Base-by-base conservation (phyloP, 2,329 filamentous ascomycete genomes). In the Aspergillus carbonarius region DNA sequence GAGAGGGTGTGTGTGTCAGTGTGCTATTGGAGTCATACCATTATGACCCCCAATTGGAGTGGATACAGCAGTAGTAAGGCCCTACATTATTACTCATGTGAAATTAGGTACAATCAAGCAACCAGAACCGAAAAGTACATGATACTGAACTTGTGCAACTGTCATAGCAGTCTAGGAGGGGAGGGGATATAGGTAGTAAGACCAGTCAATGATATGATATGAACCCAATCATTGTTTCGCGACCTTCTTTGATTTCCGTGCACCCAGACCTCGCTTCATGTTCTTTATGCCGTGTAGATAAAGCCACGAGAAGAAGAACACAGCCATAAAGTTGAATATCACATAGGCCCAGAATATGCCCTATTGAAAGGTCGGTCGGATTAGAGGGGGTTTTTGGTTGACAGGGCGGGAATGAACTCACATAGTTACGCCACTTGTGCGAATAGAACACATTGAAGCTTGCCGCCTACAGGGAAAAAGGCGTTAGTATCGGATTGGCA, bases 341-440 rank as follows among this genome's bases (percentile, higher is more conserved):
- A 88, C 83, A 66, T 84, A 90, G 0, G 78, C 85, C 69, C 81
- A 85, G 63, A 88, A 86, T 53, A 89, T 85, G 2, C 86, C 81
- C 75, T 76, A n/a, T 23, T 1, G 23, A 13, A 35, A 9, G n/a
- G 18, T 49, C 23, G 32, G 8, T 20, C 27, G 59, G 25, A 3
- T 5, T 39, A 40, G 34, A 44, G 30, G 2, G 12, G 2, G 4
- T 2, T 23, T 34, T n/a, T 4, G 10, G 39, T 30, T 17, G 51
- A 57, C 40, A 12, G 25, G 8, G 37, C 4, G 20, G 23, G 12
- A 3, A n/a, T 13, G 18, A 6, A 69, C 74, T 67, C 63, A 77
- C 75, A 72, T 88, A 90, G 59, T 89, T 77, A 10, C 86, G 75
- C 88, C 88, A 90, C 48, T 86, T 85, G 53, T 88, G 72, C 1